These are phyloP conservation scores for Conticribra guillardii DNA, from an alignment of 108 stramenopile species.

Conservation along the genomic window DNA sequence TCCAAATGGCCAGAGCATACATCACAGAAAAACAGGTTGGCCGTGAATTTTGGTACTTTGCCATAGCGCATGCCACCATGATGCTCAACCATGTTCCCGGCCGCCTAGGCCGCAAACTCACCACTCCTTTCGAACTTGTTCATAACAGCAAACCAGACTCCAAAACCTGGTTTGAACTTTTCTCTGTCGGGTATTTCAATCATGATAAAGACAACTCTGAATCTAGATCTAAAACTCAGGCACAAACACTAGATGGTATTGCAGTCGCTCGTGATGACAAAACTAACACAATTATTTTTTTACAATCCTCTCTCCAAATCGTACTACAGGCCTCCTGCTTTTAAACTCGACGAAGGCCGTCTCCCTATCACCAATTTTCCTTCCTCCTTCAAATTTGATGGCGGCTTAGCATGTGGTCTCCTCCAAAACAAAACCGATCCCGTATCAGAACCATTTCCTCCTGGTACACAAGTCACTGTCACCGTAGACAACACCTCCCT, in stretches of 20 bases:
- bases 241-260: no score
- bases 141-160: no score
- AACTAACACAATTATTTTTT: conserved; percentile 21
- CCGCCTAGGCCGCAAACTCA: no score
- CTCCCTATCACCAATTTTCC: conserved; percentile 9
- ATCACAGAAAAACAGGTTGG: conserved; percentile 22
- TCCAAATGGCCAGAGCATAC: conserved; percentile 15
- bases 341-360: conserved; percentile 14
- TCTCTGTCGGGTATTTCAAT: no score
- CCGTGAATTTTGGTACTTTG: no score
- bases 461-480: not conserved
- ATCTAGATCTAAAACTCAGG: not conserved
- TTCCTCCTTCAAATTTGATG: conserved; percentile 5
- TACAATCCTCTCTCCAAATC: conserved; percentile 8
- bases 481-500: not conserved
- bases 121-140: conserved; percentile 14
- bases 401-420: conserved; percentile 14
- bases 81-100: no score
- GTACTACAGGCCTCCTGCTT: no score
- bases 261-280: no score
- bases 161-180: no score
- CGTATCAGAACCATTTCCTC: no score
- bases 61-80: not conserved
- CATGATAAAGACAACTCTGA: not conserved
- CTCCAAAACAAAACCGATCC: conserved; percentile 9